Percentiles rank a stretch among this genome's conserved stretches.
Conservation (phyloP, 106 monocot species). For the Cymbidium sinense region DNA sequence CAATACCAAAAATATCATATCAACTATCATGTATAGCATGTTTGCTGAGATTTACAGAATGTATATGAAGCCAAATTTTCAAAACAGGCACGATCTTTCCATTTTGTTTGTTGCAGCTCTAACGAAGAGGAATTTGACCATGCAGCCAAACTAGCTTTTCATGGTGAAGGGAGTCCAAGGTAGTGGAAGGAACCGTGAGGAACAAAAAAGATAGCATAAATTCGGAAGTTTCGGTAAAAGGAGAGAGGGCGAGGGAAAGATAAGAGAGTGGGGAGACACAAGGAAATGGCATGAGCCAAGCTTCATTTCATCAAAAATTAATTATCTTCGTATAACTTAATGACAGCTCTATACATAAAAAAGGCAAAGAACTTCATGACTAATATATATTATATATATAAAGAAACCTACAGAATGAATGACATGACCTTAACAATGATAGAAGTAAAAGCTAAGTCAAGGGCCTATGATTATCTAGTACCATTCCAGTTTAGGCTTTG, state of each 20-base stretch:
- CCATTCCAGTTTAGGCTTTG: too few relatives aligned
- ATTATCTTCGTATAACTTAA: not conserved
- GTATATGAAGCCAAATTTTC: not conserved
- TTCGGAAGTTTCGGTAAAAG: not conserved
- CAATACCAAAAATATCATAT: not conserved
- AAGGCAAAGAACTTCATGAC: not conserved
- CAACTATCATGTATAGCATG: too few relatives aligned
- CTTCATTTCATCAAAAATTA: not conserved
- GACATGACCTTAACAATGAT: not conserved
- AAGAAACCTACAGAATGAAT: too few relatives aligned
- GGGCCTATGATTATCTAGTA: not conserved
- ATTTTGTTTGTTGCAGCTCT: too few relatives aligned
- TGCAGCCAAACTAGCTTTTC: too few relatives aligned
- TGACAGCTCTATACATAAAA: not conserved
- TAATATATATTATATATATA: too few relatives aligned
- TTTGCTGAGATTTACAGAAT: not conserved
- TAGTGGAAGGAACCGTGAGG: too few relatives aligned
- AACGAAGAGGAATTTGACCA: too few relatives aligned
- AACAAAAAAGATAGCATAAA: not conserved
- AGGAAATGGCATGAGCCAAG: not conserved
- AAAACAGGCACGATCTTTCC: too few relatives aligned
- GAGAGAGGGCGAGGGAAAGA: too few relatives aligned
- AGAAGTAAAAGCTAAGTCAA: not conserved
- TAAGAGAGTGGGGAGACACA: not conserved
- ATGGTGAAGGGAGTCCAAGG: too few relatives aligned